phyloP scores from a whole-genome alignment of 805 yeast genomes.

The Debaryomyces castellii region DNA sequence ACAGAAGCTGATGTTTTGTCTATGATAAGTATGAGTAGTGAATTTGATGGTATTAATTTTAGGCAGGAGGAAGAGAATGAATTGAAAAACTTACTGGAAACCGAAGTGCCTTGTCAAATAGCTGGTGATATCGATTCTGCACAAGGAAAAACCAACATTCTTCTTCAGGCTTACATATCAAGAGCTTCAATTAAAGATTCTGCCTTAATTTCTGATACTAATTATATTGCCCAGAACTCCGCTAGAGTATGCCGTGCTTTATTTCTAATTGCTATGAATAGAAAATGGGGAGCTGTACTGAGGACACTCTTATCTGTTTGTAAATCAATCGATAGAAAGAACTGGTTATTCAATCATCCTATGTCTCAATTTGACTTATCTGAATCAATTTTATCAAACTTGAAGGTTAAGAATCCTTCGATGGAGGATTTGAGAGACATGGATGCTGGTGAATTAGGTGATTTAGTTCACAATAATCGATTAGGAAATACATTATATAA shows the following conservation, averaged over 20 bases:
- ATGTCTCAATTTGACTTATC: constrained; percentile 83
- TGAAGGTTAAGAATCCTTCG: constrained; percentile 63
- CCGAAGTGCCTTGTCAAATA: constrained; percentile 73
- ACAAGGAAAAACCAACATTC: constrained; percentile 82
- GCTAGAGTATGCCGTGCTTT: constrained; percentile 91
- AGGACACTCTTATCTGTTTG: constrained; percentile 76
- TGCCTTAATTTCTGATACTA: constrained; percentile 79
- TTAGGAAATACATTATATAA: constrained; percentile 67
- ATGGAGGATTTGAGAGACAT: constrained; percentile 75
- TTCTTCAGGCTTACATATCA: constrained; percentile 86
- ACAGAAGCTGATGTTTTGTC: constrained; percentile 90
- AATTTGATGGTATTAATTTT: constrained; percentile 85
- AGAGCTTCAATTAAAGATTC: constrained; percentile 71
- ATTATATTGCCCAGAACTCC: constrained; percentile 93
- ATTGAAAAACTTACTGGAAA: constrained; percentile 58
- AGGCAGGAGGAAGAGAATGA: constrained; percentile 87
- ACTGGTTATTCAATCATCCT: constrained; percentile 93
- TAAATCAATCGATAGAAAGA: constrained; percentile 76
- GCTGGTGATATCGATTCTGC: constrained; percentile 74
- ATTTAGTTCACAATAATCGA: constrained; percentile 76
- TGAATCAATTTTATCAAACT: constrained; percentile 56
- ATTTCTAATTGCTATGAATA: constrained; percentile 78
- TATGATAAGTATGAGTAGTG: constrained; percentile 88
- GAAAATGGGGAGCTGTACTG: constrained; percentile 88
- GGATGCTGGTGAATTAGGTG: constrained; percentile 78